Conservation (phyloP, 2,329 filamentous ascomycete species). For the Fusarium albosuccineum region DNA sequence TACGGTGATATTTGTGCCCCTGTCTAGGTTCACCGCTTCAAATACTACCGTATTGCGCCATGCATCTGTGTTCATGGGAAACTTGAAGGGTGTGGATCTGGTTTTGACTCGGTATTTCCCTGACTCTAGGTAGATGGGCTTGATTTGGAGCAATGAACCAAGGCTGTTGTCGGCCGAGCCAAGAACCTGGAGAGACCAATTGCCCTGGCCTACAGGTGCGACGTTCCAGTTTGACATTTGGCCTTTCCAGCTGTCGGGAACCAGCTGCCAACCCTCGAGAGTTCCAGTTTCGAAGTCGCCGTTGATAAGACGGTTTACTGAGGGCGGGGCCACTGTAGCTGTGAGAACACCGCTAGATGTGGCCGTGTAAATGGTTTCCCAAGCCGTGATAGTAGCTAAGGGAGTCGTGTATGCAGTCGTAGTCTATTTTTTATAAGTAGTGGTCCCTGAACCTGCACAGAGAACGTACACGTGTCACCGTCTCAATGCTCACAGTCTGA, state of each 20-base stretch:
- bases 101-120: slow-evolving; percentile 7
- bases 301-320: slow-evolving; percentile 18
- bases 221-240: neutral
- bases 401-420: slow-evolving; percentile 11
- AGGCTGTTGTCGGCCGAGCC: slow-evolving; percentile 1
- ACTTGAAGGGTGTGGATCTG: neutral
- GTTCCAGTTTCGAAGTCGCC: slow-evolving; percentile 21
- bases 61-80: neutral
- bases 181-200: slow-evolving; percentile 7
- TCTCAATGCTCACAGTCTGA: slow-evolving; percentile 10
- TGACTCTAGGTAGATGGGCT: slow-evolving; percentile 19
- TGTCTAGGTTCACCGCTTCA: slow-evolving; percentile 14
- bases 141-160: slow-evolving; percentile 8
- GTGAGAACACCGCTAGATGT: slow-evolving; percentile 15
- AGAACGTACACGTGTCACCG: slow-evolving; percentile 14
- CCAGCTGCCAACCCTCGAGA: slow-evolving; percentile 15
- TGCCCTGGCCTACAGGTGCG: neutral
- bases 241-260: slow-evolving; percentile 15
- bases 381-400: slow-evolving; percentile 14
- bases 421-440: slow-evolving; percentile 9
- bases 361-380: slow-evolving; percentile 23
- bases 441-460: neutral
- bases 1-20: slow-evolving; percentile 19
- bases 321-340: slow-evolving; percentile 20
- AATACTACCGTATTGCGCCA: slow-evolving; percentile 9